phyloP scores from a whole-genome alignment of 2,329 filamentous ascomycete species.

The Setomelanomma holmii region DNA sequence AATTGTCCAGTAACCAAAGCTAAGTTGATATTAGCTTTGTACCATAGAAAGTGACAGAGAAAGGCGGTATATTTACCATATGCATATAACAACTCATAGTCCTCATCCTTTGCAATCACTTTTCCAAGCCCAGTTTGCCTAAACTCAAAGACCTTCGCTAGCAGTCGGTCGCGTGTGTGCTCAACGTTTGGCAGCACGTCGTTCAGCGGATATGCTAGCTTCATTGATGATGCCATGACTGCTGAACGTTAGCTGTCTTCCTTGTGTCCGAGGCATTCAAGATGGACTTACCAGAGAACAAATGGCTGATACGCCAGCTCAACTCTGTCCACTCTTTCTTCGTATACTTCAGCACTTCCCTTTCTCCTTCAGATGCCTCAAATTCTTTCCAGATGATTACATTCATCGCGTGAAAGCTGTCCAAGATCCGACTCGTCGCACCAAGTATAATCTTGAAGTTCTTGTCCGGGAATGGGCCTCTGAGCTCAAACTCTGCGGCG shows the following conservation, averaged over 20 bases:
- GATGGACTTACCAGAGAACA: conserved; percentile 65
- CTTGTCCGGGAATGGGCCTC: conserved; percentile 81
- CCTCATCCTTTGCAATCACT: conserved; percentile 69
- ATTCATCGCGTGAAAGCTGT: conserved; percentile 96
- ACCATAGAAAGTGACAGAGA: not conserved
- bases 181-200: conserved; percentile 86
- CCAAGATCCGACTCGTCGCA: conserved; percentile 83
- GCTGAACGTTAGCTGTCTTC: conserved; percentile 16
- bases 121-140: conserved; percentile 68
- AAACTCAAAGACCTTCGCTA: conserved; percentile 89
- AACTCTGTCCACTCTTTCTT: conserved; percentile 78
- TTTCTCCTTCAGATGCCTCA: conserved; percentile 78
- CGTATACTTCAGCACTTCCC: conserved; percentile 80
- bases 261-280: not conserved
- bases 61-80: conserved; percentile 66
- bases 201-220: conserved; percentile 91
- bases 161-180: conserved; percentile 78
- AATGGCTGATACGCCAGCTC: conserved; percentile 88
- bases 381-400: conserved; percentile 85
- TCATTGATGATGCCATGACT: conserved; percentile 91
- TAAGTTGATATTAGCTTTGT: conserved; percentile 37
- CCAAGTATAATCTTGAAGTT: conserved; percentile 77
- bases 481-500: conserved; percentile 85
- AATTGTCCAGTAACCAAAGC: conserved; percentile 69
- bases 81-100: conserved; percentile 92